phyloP scores from a whole-genome alignment of 2,329 filamentous ascomycete genomes.

The Malbranchea zuffiana region DNA sequence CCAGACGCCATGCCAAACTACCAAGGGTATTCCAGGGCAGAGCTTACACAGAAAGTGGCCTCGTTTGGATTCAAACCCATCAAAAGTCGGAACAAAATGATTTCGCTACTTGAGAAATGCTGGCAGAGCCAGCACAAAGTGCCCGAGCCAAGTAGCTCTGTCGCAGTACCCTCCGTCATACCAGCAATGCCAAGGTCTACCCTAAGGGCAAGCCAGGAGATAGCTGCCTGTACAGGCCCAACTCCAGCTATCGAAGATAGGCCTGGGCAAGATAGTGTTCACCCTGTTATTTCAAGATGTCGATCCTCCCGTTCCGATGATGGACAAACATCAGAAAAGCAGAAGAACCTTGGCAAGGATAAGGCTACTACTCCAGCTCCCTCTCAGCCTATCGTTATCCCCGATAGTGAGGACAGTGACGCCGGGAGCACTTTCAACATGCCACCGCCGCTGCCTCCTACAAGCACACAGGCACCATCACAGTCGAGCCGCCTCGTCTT shows the following conservation, averaged over 20 bases:
- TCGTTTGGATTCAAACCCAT: constrained; percentile 63
- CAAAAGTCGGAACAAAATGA: constrained; percentile 57
- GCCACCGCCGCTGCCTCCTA: background rate
- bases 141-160: background rate
- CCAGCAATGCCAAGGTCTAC: background rate
- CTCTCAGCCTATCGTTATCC: constrained; percentile 5
- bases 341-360: background rate
- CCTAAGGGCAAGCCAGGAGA: background rate
- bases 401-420: constrained; percentile 9
- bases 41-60: constrained; percentile 51
- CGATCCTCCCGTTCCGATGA: background rate
- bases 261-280: background rate
- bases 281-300: background rate
- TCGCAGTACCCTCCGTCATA: background rate
- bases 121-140: constrained; percentile 50
- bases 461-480: constrained; percentile 1
- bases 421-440: constrained; percentile 14
- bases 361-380: background rate
- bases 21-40: constrained; percentile 49
- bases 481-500: background rate
- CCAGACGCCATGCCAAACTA: constrained; percentile 43
- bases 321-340: background rate
- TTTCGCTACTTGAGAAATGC: constrained; percentile 57
- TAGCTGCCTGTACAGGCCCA: no score
- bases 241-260: no score